A percentile compares a stretch with the other conserved stretches of the same genome.
These are phyloP conservation scores for Coleophoma eucalyptorum DNA, from an alignment of 2,329 filamentous ascomycete genomes.

Conservation along the genomic window DNA sequence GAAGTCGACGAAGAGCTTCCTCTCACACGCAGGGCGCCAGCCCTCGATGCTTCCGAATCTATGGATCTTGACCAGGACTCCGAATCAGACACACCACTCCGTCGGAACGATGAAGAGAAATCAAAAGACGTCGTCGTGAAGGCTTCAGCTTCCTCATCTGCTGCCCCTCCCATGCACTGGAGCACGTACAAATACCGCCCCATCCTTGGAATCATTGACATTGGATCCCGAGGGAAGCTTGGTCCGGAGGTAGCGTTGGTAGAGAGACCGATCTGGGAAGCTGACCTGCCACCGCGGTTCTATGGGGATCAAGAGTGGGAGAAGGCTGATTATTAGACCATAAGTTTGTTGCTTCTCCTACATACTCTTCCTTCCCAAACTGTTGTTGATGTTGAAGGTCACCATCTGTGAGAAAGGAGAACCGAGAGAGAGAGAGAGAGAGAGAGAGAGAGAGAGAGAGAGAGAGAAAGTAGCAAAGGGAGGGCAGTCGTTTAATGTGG, in stretches of 20 bases:
- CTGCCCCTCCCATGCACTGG: constrained; percentile 45
- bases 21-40: constrained; percentile 10
- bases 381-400: no score
- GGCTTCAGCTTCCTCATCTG: background rate
- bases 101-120: no score
- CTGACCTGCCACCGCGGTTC: constrained; percentile 72
- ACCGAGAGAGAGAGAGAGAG: no score
- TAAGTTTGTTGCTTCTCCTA: no score
- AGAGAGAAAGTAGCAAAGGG: no score
- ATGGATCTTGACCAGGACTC: background rate
- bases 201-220: constrained; percentile 70
- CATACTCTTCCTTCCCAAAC: no score
- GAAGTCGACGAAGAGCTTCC: background rate
- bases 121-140: no score
- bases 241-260: constrained; percentile 78
- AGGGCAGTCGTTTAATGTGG: no score
- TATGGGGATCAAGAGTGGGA: constrained; percentile 54
- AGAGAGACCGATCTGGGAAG: constrained; percentile 81
- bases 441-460: no score
- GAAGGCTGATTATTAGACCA: constrained; percentile 8
- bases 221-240: constrained; percentile 28
- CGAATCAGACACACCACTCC: background rate
- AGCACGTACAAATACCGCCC: constrained; percentile 90
- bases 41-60: background rate
- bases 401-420: no score